Conservation (phyloP, 2,329 filamentous ascomycete genomes). For the Colletotrichum australisinense region DNA sequence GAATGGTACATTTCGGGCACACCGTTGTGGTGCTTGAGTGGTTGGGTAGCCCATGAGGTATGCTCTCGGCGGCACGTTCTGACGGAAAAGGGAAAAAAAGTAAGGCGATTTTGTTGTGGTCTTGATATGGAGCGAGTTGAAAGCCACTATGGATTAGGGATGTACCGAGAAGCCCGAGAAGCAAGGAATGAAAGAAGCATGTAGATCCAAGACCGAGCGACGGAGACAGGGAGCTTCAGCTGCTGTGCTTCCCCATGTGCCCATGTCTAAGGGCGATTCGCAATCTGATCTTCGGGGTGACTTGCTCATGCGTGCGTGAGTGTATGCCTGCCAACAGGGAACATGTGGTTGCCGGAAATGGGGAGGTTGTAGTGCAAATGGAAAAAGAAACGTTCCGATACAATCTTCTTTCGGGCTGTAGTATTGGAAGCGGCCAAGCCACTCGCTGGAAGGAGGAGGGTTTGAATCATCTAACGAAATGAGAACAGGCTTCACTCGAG, state of each 20-base stretch:
- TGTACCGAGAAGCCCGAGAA: background rate
- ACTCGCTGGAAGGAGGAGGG: background rate
- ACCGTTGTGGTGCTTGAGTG: background rate
- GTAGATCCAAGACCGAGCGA: background rate
- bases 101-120: background rate
- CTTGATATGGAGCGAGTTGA: background rate
- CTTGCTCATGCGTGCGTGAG: background rate
- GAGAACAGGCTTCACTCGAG: background rate
- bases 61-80: background rate
- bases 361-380: background rate
- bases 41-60: background rate
- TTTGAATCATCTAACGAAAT: background rate
- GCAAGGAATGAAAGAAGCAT: background rate
- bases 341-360: background rate
- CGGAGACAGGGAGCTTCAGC: background rate
- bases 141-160: background rate
- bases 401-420: background rate
- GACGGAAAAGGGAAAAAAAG: constrained; percentile 1
- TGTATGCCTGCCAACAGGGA: background rate
- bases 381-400: background rate
- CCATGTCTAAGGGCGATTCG: background rate
- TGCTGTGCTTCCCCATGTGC: background rate
- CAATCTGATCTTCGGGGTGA: constrained; percentile 5
- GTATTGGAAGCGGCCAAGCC: background rate
- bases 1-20: background rate